These are phyloP conservation scores for Yamagishiella unicocca DNA, from an alignment of 139 green algal genomes.

Conservation along the genomic window DNA sequence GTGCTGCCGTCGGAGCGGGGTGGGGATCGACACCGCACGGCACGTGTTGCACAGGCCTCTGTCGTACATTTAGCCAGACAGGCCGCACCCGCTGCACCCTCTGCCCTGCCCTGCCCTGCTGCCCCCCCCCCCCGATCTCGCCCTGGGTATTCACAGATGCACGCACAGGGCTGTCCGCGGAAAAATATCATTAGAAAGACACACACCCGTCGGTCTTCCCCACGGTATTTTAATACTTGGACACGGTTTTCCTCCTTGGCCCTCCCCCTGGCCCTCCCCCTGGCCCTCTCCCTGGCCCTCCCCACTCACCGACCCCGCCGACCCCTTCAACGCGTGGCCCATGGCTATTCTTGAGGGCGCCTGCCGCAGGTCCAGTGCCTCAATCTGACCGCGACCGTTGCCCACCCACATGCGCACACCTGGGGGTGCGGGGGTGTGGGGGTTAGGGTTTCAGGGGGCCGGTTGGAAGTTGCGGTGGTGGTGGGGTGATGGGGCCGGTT, in stretches of 20 bases:
- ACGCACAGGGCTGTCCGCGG: background rate
- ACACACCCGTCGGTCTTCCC: background rate
- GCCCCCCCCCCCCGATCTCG: background rate
- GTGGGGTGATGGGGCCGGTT: too few relatives aligned
- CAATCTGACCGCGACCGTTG: constrained; percentile 71
- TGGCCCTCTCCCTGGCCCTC: background rate
- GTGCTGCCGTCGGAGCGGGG: too few relatives aligned
- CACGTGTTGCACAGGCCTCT: too few relatives aligned
- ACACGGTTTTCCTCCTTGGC: background rate
- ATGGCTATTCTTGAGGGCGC: constrained; percentile 42
- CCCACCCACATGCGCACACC: constrained; percentile 72
- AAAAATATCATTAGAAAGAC: too few relatives aligned
- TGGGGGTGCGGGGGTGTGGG: too few relatives aligned
- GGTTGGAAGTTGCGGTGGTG: too few relatives aligned
- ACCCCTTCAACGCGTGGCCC: constrained; percentile 48
- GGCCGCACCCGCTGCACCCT: too few relatives aligned
- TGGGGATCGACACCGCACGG: too few relatives aligned
- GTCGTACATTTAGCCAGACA: too few relatives aligned
- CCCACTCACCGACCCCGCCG: constrained; percentile 31
- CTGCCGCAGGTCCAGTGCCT: constrained; percentile 69
- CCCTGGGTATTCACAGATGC: background rate
- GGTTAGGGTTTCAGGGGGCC: too few relatives aligned
- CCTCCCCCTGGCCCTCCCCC: background rate
- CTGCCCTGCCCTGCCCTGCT: too few relatives aligned
- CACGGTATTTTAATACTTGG: background rate